phyloP scores from a whole-genome alignment of 805 yeast genomes.

The Yarrowia divulgata region DNA sequence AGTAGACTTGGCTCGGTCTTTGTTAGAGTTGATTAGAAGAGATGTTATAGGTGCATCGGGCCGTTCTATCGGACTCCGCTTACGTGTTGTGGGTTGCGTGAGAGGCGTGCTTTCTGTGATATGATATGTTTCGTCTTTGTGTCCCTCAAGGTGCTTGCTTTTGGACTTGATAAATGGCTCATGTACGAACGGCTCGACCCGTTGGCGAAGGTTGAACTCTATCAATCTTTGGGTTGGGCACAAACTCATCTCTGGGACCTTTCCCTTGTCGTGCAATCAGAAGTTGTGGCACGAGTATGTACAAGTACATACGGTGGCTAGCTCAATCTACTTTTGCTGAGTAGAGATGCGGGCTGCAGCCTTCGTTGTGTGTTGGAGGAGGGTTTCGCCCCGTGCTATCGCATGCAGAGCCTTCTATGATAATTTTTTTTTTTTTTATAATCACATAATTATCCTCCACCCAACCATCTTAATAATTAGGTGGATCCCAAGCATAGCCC shows the following conservation, averaged over 20 bases:
- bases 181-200: background rate
- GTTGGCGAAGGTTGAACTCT: background rate
- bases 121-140: background rate
- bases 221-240: background rate
- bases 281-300: too few species aligned
- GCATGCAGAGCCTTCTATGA: background rate
- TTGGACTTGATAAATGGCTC: background rate
- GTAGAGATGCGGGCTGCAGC: background rate
- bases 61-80: background rate
- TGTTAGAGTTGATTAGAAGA: background rate
- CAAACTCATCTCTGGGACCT: background rate
- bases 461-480: background rate
- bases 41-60: background rate
- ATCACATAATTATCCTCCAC: slow-evolving; percentile 6
- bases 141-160: background rate
- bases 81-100: too few species aligned
- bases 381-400: too few species aligned
- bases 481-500: background rate
- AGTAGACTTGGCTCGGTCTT: background rate
- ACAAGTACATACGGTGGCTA: background rate
- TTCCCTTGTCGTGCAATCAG: too few species aligned
- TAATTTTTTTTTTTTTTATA: too few species aligned
- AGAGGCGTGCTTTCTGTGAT: too few species aligned
- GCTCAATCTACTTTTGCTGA: background rate
- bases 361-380: background rate